Evolutionary conservation across 257 asterid genomes (phyloP), one percentile per base, ranked within the genome.

Genomic region (Misopates orontium): DNA sequence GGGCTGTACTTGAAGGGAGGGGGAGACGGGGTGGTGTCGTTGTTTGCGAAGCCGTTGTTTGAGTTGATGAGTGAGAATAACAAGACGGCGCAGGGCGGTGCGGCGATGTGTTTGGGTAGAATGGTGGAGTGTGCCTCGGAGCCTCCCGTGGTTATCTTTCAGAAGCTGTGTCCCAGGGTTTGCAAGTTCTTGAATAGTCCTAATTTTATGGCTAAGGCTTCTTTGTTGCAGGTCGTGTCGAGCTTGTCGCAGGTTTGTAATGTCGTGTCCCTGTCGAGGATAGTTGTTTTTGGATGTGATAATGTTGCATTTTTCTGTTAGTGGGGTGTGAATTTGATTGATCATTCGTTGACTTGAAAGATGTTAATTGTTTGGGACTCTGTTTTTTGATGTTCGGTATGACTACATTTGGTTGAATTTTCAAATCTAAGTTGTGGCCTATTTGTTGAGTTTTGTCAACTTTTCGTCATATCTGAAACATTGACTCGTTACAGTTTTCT

Each of bases 61-160:
- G 99, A 94, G 75, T 88, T 91, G 36, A 88, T 94, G 99, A 75
- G 77, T 47, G 99, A 94, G 91, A 94, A 84, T 67, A 90, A 77
- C 71, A 94, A 91, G 75, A 81, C 78, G 19, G 98, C 95, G 16
- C 99, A 94, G 66, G 85, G 90, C 9, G 99, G 94, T 32, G 99
- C 98, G 0, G 95, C 96, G 0, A 52, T 87, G 85, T 88, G 96
- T 68, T 78, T 94, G 84, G 89, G 98, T 8, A 94, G 81, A 75
- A 83, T 90, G 88, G 90, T 90, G 57, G 99, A 90, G 20, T 85
- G 83, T 65, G 96, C 96, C 19, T 68, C 85, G 3, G 87, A 79
- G 39, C 82, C 89, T 0, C 96, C 96, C 19, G 61, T 81, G 70
- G 48, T 39, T 23, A 75, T 95, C 12, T 85, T 94, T 73, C 96